phyloP scores from a whole-genome alignment of 805 yeast species.

The Wickerhamomyces pijperi region DNA sequence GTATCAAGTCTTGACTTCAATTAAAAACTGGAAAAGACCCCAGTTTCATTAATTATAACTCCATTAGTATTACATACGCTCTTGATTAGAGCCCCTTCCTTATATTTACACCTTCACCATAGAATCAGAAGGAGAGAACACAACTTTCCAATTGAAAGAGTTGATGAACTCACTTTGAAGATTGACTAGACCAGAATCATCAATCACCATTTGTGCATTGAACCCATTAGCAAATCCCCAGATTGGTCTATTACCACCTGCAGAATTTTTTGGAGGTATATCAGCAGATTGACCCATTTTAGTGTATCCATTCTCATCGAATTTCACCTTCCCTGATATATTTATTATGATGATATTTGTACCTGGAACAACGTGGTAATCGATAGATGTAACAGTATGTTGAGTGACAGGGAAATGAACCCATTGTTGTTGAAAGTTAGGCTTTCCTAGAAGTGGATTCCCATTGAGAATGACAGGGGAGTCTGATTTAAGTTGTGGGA shows the following conservation, averaged over 20 bases:
- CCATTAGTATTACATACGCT: too few relatives aligned
- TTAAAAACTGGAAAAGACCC: too few relatives aligned
- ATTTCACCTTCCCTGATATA: conserved; percentile 48
- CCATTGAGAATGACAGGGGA: conserved; percentile 51
- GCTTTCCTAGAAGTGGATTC: conserved; percentile 38
- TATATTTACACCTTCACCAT: conserved; percentile 15
- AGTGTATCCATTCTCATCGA: conserved; percentile 67
- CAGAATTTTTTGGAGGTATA: conserved; percentile 15
- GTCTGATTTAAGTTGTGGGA: conserved; percentile 38
- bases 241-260: conserved; percentile 4
- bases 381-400: conserved; percentile 54
- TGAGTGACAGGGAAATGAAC: conserved; percentile 42
- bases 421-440: conserved; percentile 50
- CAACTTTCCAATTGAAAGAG: conserved; percentile 55
- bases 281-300: conserved; percentile 57
- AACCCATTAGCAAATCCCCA: conserved; percentile 72
- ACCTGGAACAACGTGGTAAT: conserved; percentile 60
- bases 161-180: conserved; percentile 37
- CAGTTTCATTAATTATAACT: too few relatives aligned
- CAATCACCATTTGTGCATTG: conserved; percentile 45
- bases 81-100: too few relatives aligned
- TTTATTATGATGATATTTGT: conserved; percentile 42
- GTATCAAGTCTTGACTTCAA: too few relatives aligned
- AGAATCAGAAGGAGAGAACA: conserved; percentile 48
- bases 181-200: conserved; percentile 31